These are phyloP conservation scores for Blastocystis sp. DNA, from an alignment of 352 stramenopile species.

Conservation along the genomic window DNA sequence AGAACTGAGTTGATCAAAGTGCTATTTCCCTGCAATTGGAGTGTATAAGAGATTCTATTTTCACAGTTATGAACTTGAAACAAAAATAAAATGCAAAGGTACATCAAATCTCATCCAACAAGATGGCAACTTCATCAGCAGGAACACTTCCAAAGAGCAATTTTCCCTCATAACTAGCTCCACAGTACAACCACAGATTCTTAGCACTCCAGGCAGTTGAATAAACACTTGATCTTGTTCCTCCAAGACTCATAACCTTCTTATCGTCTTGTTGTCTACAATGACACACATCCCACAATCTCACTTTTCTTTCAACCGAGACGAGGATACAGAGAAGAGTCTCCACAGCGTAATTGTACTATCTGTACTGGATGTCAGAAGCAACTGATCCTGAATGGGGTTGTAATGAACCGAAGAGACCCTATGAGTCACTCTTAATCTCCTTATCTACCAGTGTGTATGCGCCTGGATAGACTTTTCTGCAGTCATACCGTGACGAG, in stretches of 20 bases:
- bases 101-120: conserved; percentile 48
- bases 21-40: no score
- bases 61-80: not conserved
- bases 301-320: conserved; percentile 49
- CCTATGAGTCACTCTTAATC: not conserved
- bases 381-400: conserved; percentile 58
- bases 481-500: not conserved
- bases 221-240: conserved; percentile 14
- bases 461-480: conserved; percentile 53
- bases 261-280: conserved; percentile 62
- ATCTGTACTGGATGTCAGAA: conserved; percentile 53
- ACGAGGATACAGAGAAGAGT: conserved; percentile 62
- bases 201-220: conserved; percentile 49
- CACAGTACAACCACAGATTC: conserved; percentile 59
- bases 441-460: conserved; percentile 46
- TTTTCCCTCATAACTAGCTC: conserved; percentile 57
- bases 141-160: conserved; percentile 58
- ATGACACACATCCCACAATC: not conserved
- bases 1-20: not conserved
- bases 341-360: conserved; percentile 39
- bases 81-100: not conserved
- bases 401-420: conserved; percentile 57
- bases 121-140: conserved; percentile 32
- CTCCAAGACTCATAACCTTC: conserved; percentile 38
- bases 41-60: no score